Base-by-base conservation (phyloP, 148 eudicot species). In the Chenopodium suecicum region DNA sequence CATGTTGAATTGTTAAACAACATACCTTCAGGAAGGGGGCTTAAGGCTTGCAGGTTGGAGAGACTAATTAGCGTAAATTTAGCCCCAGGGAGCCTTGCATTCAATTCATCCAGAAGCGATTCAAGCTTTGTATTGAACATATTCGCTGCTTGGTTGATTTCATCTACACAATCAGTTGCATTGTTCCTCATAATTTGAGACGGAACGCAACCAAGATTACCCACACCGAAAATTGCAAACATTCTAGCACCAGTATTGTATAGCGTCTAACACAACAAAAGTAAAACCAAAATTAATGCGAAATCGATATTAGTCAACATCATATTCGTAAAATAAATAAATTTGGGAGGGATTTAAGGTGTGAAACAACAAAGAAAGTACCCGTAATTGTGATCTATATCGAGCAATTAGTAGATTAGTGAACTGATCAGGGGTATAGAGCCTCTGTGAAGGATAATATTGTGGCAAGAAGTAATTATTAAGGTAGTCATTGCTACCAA, bases 401-500 rank as follows among this genome's bases (percentile, higher is more conserved):
- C 81, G 76, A 17, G 71, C 60, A 62, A 88, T 79, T 58, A 90
- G 86, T 3, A 27, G 9, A 9, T 44, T 29, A 64, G 93, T 86
- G 68, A n/a, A 90, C 29, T 73, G 78, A 1, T 81, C 84, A 9
- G 85, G 81, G 32, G 73, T 78, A 32, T 25, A 86, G 13, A 63
- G 11, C 1, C 0, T 20, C 9, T 82, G 78, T 23, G 86, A 44
- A 2, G 81, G 78, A 76, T 86, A 87, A 2, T 9, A 31, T 8
- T 76, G 6, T 19, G 90, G 91, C 84, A 84, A 16, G 20, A 83
- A 87, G 82, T 91, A 91, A 74, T 91, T 91, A 84, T 88, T 91
- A 48, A 91, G 70, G 77, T 89, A 91, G 46, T 91, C 94, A 23
- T 91, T 91, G 72, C 84, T 88, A 34, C 92, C 92, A 31, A 89